These are phyloP conservation scores for Aspergillus ostianus DNA, from an alignment of 495 filamentous ascomycete species.

Conservation along the genomic window DNA sequence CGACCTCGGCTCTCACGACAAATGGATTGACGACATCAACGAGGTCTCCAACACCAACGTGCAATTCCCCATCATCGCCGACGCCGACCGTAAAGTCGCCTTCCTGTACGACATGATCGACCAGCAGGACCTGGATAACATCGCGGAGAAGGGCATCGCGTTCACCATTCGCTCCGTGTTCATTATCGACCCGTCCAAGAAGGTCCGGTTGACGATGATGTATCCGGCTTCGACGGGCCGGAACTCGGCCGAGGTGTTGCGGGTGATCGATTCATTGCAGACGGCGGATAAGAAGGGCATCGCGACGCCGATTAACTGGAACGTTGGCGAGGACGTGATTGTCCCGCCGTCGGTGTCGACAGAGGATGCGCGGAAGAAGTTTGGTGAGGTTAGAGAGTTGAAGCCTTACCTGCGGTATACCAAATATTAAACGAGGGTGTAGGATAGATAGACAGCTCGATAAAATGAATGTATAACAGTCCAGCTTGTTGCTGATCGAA, in stretches of 20 bases:
- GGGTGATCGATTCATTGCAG: conserved; percentile 66
- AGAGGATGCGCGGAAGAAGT: conserved; percentile 64
- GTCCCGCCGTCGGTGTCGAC: conserved; percentile 62
- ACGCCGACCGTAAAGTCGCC: conserved; percentile 62
- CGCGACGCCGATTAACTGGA: conserved; percentile 65
- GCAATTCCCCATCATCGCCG: conserved; percentile 68
- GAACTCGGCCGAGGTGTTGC: conserved; percentile 63
- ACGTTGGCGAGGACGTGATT: conserved; percentile 63
- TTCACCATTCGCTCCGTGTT: conserved; percentile 70
- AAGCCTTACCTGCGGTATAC: conserved; percentile 53
- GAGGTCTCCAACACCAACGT: conserved; percentile 55
- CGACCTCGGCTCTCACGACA: conserved; percentile 54
- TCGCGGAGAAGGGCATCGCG: conserved; percentile 56
- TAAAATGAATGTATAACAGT: not conserved
- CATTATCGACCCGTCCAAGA: conserved; percentile 68
- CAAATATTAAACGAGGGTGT: conserved; percentile 10
- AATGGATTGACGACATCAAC: conserved; percentile 67
- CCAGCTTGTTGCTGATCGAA: not conserved
- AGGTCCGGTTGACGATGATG: conserved; percentile 65
- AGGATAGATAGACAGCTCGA: not conserved
- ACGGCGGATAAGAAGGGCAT: conserved; percentile 62
- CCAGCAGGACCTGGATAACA: conserved; percentile 54
- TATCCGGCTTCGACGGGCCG: conserved; percentile 66
- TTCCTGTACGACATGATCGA: conserved; percentile 69
- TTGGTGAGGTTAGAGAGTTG: conserved; percentile 61